Conservation (phyloP, 306 rosid genomes). For the Begonia peltatifolia region DNA sequence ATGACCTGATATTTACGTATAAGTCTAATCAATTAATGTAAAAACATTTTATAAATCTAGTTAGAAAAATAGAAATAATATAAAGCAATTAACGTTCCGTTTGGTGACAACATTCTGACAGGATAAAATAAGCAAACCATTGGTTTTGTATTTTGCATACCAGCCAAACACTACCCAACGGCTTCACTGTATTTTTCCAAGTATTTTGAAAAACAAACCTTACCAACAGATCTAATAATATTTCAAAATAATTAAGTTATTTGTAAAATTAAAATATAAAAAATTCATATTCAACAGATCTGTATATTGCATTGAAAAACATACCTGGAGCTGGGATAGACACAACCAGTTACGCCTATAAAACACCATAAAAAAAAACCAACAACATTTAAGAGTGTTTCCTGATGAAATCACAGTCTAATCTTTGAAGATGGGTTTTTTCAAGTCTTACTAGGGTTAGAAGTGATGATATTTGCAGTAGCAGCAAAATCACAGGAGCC, state of each 20-base stretch:
- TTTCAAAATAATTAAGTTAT: background rate
- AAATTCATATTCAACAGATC: too few species aligned
- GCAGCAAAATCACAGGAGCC: slow-evolving; percentile 80
- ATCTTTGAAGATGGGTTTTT: background rate
- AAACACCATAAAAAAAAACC: too few species aligned
- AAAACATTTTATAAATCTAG: too few species aligned
- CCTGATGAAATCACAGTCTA: background rate
- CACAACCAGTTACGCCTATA: slow-evolving; percentile 55
- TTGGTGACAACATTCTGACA: too few species aligned
- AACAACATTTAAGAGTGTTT: background rate
- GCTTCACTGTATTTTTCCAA: too few species aligned
- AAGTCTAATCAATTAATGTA: too few species aligned
- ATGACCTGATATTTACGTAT: too few species aligned
- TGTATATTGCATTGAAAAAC: background rate
- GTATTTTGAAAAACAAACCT: too few species aligned
- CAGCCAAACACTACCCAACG: background rate
- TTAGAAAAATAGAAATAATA: too few species aligned
- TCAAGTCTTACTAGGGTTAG: slow-evolving; percentile 56
- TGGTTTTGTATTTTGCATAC: background rate
- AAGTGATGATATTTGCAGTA: slow-evolving; percentile 25
- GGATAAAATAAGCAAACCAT: too few species aligned
- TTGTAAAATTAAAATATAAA: background rate
- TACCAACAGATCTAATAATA: too few species aligned
- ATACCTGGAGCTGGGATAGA: slow-evolving; percentile 70
- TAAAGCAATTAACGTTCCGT: too few species aligned